Base-by-base conservation (phyloP, 441 rosid species). In the Euphorbia schlechtendalii region DNA sequence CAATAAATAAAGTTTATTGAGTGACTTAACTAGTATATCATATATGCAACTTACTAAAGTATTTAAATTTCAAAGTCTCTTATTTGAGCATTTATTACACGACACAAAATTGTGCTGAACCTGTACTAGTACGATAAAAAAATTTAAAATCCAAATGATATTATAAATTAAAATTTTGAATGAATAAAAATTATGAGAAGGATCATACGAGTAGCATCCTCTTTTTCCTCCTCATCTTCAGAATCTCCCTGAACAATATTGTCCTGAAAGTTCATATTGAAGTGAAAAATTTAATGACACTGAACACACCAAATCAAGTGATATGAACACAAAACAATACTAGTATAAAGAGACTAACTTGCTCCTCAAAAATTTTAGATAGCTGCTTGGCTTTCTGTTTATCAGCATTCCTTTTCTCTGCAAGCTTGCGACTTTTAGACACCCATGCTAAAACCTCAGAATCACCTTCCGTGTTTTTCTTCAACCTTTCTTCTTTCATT, bases 281-380 rank as follows among this genome's bases (percentile, higher is more conserved):
- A 48, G 49, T 38, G 51, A 66, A 54, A 69, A 38, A 63, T 25
- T 66, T 28, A 17, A 66, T 54, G 52, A 59, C 22, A 41, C 27
- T 27, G 56, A 65, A 69, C 41, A 20, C 66, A 59, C 10, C 32
- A 38, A 4, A 67, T 38, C 20, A 14, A 68, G 69, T 18, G 52
- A 67, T 6, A 49, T 34, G 73, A 38, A 30, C 52, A n/a, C n/a
- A n/a, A 69, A 56, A 27, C 36, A 69, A 54, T 17, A 36, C 8
- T 11, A 43, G 21, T 15, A n/a, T 40, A 21, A 30, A 25, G 32
- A 66, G 43, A 73, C 69, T 28, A 28, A 94, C 99, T 87, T 87
- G 96, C 82, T 94, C 98, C 83, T 91, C 98, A 79, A 94, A 89
- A 71, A 78, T 61, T 78, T 77, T 89, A 6, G 96, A 89, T 51